Conservation (phyloP, 2,329 filamentous ascomycete species). For the Paecilomyces sp. region DNA sequence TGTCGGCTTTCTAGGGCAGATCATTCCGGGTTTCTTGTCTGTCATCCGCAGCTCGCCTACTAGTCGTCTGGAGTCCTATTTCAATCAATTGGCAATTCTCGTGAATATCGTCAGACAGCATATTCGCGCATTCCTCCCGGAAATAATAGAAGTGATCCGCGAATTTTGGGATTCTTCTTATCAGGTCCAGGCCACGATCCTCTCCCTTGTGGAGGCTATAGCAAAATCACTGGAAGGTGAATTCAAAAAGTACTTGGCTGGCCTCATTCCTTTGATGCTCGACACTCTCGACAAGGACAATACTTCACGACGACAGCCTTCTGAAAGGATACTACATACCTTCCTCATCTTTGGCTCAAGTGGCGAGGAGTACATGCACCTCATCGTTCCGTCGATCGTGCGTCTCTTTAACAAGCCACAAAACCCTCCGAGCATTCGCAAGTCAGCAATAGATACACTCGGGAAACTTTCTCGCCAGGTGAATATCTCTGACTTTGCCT, state of each 20-base stretch:
- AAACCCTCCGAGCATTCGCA: slow-evolving; percentile 71
- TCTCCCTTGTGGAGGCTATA: slow-evolving; percentile 88
- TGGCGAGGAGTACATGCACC: slow-evolving; percentile 97
- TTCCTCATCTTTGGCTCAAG: slow-evolving; percentile 95
- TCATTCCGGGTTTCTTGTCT: slow-evolving; percentile 85
- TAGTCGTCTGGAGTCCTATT: slow-evolving; percentile 84
- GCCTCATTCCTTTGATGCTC: slow-evolving; percentile 86
- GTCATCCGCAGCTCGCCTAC: slow-evolving; percentile 78
- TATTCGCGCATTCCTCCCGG: slow-evolving; percentile 81
- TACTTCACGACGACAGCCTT: slow-evolving; percentile 67
- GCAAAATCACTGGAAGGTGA: slow-evolving; percentile 90
- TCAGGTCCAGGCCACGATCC: slow-evolving; percentile 80
- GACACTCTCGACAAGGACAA: slow-evolving; percentile 83
- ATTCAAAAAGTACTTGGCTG: slow-evolving; percentile 92
- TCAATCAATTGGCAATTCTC: slow-evolving; percentile 88
- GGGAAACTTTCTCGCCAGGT: slow-evolving; percentile 92
- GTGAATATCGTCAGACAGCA: slow-evolving; percentile 95
- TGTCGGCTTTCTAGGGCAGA: slow-evolving; percentile 86
- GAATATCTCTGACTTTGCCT: slow-evolving; percentile 93
- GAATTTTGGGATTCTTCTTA: slow-evolving; percentile 83
- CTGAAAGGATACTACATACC: slow-evolving; percentile 85
- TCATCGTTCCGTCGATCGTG: slow-evolving; percentile 94
- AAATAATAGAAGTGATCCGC: slow-evolving; percentile 77
- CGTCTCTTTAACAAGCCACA: slow-evolving; percentile 85
- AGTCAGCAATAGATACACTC: slow-evolving; percentile 87